Conservation (phyloP, 2,329 filamentous ascomycete genomes). For the Monosporascus sp. region DNA sequence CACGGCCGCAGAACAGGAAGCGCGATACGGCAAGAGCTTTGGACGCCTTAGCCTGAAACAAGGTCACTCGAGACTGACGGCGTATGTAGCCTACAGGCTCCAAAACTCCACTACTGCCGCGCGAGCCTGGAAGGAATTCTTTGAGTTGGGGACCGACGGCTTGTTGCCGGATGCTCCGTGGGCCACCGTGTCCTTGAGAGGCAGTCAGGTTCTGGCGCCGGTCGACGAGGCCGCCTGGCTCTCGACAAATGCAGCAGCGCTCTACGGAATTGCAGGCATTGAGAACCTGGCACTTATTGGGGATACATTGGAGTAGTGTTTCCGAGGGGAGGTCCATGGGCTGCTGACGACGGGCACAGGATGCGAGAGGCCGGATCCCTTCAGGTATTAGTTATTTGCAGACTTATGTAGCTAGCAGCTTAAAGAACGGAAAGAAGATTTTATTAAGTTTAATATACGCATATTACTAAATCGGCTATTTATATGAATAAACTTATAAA, state of each 20-base stretch:
- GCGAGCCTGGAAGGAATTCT: slow-evolving; percentile 52
- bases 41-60: slow-evolving; percentile 45
- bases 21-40: slow-evolving; percentile 48
- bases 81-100: slow-evolving; percentile 42
- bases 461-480: no score
- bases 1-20: slow-evolving; percentile 41
- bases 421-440: no score
- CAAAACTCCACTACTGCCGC: slow-evolving; percentile 43
- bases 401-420: no score
- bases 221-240: slow-evolving; percentile 55
- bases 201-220: slow-evolving; percentile 38
- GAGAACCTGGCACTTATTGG: slow-evolving; percentile 44
- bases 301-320: slow-evolving; percentile 24
- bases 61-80: slow-evolving; percentile 54
- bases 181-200: slow-evolving; percentile 33
- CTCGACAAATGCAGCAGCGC: slow-evolving; percentile 50
- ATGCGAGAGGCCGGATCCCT: no score
- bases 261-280: slow-evolving; percentile 54
- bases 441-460: no score
- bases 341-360: no score
- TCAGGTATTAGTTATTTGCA: no score
- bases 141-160: slow-evolving; percentile 36
- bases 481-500: no score
- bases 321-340: no score
- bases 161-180: slow-evolving; percentile 33